Base-by-base conservation (phyloP, 768 basidiomycete species). In the Podaxis sp. region DNA sequence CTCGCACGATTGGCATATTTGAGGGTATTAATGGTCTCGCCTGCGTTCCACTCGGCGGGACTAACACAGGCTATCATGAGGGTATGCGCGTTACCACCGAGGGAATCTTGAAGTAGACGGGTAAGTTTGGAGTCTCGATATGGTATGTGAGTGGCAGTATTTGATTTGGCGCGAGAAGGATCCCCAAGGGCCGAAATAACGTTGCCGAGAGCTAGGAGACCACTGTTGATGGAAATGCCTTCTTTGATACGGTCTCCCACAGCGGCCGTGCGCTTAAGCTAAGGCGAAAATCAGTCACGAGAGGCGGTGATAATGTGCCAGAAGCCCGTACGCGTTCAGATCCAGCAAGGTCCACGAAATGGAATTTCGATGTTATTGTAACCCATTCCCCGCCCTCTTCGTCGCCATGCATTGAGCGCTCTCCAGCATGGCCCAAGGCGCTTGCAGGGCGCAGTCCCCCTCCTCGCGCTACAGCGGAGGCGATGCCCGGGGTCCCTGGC, bases 31-130 rank as follows among this genome's bases (percentile, higher is more conserved):
- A 98, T 81, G 0, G 97, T 99, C 76, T 99, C 97, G 63, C 82
- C 88, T 2, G 91, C 84, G 73, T 99, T 99, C 87, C 87, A 96
- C 75, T 99, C 97, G 1, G 94, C 93, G 13, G 94, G 91, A 68
- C 94, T 96, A 64, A 97, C 93, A 73, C 96, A 99, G 17, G 97
- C 97, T 65, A 99, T 94, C 97, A 99, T 99, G 67, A 98, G 87
- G 11, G 97, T 98, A 69, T 96, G 92, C 1, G 96, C 90, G 75
- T 98, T 99, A 50, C 97, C 97, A 40, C 97, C 97, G 11, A 99
- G 85, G 9, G 94, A 96, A 73, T 98, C 96, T 88, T 97, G 94
- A 2, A 97, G 79, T 51, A 97, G 84, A 40, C 96, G 90, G 4
- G 96, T 98, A 68, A 98, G 90, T 74, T 98, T 99, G 12, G 96